Evolutionary conservation across 1,284 basidiomycete genomes (phyloP).

Genomic region (Trichosporon asahii): DNA sequence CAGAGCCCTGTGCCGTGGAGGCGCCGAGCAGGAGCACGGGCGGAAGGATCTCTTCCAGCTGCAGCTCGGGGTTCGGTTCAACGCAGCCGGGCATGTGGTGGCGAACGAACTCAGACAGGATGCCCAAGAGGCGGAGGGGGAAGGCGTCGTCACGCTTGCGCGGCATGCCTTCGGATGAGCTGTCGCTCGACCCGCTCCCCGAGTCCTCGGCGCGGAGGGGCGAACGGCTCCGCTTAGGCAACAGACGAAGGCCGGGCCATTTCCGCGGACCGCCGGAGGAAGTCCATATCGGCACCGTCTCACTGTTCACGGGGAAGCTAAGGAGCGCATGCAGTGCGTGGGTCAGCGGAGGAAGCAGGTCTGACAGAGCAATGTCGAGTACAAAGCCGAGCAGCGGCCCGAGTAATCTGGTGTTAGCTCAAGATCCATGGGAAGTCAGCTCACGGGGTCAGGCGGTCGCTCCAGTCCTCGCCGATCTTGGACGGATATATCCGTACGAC

Average conservation of each 20-base stretch:
- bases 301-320: constrained; percentile 35
- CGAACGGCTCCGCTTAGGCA: neutral
- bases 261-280: constrained; percentile 5
- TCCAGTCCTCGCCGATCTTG: constrained; percentile 7
- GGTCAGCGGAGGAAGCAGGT: constrained; percentile 40
- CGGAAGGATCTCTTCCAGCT: constrained; percentile 70
- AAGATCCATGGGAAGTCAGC: constrained; percentile 8
- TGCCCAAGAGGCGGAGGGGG: constrained; percentile 28
- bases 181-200: neutral
- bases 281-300: constrained; percentile 38
- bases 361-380: constrained; percentile 29
- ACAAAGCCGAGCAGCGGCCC: constrained; percentile 35
- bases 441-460: constrained; percentile 35
- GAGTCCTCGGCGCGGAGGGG: neutral
- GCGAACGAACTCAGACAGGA: constrained; percentile 34
- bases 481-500: constrained; percentile 41
- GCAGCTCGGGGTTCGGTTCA: constrained; percentile 35
- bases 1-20: constrained; percentile 64
- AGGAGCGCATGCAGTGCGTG: constrained; percentile 44
- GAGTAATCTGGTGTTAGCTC: constrained; percentile 25
- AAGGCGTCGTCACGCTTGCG: constrained; percentile 25
- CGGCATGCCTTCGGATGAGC: neutral
- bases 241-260: neutral
- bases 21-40: constrained; percentile 72
- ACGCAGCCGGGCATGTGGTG: constrained; percentile 30